A percentile compares a stretch with the other conserved stretches of the same genome.
phyloP scores from a whole-genome alignment of 441 rosid species.

The Pelargonium fulgidum region DNA sequence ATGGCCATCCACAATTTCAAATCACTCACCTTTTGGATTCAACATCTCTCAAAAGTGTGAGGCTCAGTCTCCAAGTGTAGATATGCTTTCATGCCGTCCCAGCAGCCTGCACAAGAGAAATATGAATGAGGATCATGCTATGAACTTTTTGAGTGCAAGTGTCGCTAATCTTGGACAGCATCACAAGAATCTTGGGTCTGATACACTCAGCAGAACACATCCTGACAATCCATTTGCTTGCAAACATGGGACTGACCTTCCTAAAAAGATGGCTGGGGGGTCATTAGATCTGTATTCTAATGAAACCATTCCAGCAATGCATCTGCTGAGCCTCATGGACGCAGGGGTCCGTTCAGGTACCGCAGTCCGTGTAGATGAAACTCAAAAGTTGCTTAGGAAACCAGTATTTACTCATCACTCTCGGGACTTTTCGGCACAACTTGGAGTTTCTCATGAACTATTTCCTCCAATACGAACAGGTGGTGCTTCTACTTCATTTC shows the following conservation, averaged over 20 bases:
- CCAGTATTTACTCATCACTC: conserved; percentile 39
- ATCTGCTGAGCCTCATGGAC: conserved; percentile 90
- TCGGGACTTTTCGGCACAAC: conserved; percentile 36
- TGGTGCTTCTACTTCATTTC: conserved; percentile 50
- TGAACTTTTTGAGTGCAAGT: conserved; percentile 35
- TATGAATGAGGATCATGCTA: conserved; percentile 26
- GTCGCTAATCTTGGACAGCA: conserved; percentile 37
- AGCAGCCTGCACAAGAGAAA: conserved; percentile 26
- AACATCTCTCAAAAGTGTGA: conserved; percentile 16
- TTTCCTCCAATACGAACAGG: conserved; percentile 31
- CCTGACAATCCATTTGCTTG: conserved; percentile 34
- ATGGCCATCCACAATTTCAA: conserved; percentile 43
- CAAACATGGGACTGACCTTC: conserved; percentile 30
- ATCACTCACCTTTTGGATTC: conserved; percentile 34
- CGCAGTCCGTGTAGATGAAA: conserved; percentile 38
- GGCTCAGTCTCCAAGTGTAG: conserved; percentile 30
- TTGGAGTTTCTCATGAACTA: conserved; percentile 33
- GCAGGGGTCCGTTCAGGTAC: conserved; percentile 47
- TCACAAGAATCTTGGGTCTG: conserved; percentile 37
- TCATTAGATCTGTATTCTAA: conserved; percentile 48
- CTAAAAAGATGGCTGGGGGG: conserved; percentile 25
- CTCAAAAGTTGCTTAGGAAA: conserved; percentile 41
- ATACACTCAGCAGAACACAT: conserved; percentile 36
- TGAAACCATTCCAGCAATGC: conserved; percentile 82
- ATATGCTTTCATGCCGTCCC: conserved; percentile 30